Conservation (phyloP, 371 early-diverging fungal species). For the Chytridiales sp. region DNA sequence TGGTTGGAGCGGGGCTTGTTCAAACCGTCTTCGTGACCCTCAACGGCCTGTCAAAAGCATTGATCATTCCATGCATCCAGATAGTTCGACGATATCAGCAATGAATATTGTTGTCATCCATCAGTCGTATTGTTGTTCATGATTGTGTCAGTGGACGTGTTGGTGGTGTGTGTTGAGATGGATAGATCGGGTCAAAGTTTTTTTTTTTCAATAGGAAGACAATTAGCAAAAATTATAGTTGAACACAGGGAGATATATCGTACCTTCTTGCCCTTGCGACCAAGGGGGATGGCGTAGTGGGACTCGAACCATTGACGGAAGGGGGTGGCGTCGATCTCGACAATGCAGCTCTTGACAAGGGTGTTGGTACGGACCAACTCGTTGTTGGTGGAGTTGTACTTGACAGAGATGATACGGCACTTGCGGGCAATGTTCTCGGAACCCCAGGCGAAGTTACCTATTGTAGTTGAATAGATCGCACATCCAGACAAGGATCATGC, state of each 20-base stretch:
- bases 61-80: background rate
- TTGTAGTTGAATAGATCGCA: background rate
- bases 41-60: slow-evolving; percentile 20
- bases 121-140: too few species aligned
- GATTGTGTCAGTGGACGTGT: too few species aligned
- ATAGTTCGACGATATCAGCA: background rate
- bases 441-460: slow-evolving; percentile 97
- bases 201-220: too few species aligned
- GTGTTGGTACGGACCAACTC: slow-evolving; percentile 99
- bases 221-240: background rate
- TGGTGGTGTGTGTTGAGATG: too few species aligned
- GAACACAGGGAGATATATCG: too few species aligned
- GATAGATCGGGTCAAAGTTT: too few species aligned
- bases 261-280: slow-evolving; percentile 82
- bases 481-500: too few species aligned
- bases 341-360: slow-evolving; percentile 95
- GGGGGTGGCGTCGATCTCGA: slow-evolving; percentile 98
- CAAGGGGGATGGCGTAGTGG: slow-evolving; percentile 89
- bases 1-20: slow-evolving; percentile 86
- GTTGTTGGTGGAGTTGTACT: slow-evolving; percentile 99
- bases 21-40: slow-evolving; percentile 49
- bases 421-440: slow-evolving; percentile 93
- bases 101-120: too few species aligned
- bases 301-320: slow-evolving; percentile 99
- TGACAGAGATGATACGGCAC: slow-evolving; percentile 95